These are phyloP conservation scores for Dentipellis fragilis DNA, from an alignment of 768 basidiomycete genomes.

Conservation along the genomic window DNA sequence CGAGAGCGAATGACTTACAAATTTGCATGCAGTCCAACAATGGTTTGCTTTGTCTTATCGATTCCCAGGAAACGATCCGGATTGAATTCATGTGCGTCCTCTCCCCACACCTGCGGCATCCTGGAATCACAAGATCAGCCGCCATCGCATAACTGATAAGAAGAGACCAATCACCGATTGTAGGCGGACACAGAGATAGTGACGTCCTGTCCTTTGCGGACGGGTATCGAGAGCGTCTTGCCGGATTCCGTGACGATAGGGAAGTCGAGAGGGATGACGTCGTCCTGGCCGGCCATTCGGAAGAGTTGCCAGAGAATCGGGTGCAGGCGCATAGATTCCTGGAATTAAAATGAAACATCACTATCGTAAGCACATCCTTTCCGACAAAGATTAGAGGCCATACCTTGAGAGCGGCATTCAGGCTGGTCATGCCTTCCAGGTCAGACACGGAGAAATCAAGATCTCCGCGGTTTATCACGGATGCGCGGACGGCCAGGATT, in stretches of 20 bases:
- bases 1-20: constrained; percentile 1
- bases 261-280: constrained; percentile 6
- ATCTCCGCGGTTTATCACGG: not conserved
- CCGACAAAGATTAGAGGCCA: not conserved
- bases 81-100: constrained; percentile 7
- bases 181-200: constrained; percentile 5
- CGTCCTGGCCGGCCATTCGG: not conserved
- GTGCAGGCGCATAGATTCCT: constrained; percentile 11
- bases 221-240: constrained; percentile 2
- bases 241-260: constrained; percentile 10
- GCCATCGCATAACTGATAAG: not conserved
- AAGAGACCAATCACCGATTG: constrained; percentile 2
- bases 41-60: constrained; percentile 1
- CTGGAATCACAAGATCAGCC: not conserved
- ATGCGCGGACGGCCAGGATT: constrained; percentile 1
- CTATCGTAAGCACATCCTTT: too few species aligned
- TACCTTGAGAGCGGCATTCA: constrained; percentile 9
- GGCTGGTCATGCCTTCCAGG: constrained; percentile 6
- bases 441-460: constrained; percentile 2
- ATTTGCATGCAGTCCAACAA: constrained; percentile 6
- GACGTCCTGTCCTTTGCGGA: constrained; percentile 6
- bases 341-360: too few species aligned
- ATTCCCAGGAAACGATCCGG: constrained; percentile 5
- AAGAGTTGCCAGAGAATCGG: constrained; percentile 7
- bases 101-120: constrained; percentile 7